Evolutionary conservation across 306 rosid species (phyloP), one percentile per base, ranked within the genome.

Genomic region (Lablab purpureus): DNA sequence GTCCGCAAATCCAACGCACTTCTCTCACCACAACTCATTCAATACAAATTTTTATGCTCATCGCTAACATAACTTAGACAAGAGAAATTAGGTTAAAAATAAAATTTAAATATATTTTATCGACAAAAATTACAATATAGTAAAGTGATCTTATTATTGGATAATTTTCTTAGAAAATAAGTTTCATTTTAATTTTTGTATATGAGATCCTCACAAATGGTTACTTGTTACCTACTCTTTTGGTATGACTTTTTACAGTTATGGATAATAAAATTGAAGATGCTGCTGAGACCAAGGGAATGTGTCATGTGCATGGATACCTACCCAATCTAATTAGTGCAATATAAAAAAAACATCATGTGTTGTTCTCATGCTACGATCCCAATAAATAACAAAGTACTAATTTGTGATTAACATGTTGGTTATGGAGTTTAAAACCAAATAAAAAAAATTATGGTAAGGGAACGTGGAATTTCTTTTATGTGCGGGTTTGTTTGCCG

Each of bases 401-500:
- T 64, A 30, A 65, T 15, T 19, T 73, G 28, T 52, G 9, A 28
- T 49, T 66, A 74, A 67, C 30, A 18, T 43, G 49, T 43, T 43
- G 11, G 49, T 10, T 32, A 5, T 19, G 12, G 14, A 59, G 58
- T 46, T 54, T 54, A 25, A 34, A 69, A 73, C 25, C 2, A 72
- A 63, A 7, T 3, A 14, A 50, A 50, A 45, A 13, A 12, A 54
- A 55, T 5, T 0, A 34, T 6, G 62, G 10, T 37, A 0, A 40
- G 47, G 2, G 55, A 63, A 71, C 37, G 43, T 78, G 32, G 0
- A 1, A 32, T 49, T 59, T 50, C 32, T 68, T 81, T 18, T 17
- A 14, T 25, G 28, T n/a, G n/a, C n/a, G 70, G 55, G 27, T 12
- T 58, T 17, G 62, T 37, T 85, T 85, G 88, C 86, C 84, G 88